Percentiles rank a stretch among this genome's conserved stretches.
Conservation (phyloP, 1,139 yeast species). For the Pneumocystis oryctolagi region DNA sequence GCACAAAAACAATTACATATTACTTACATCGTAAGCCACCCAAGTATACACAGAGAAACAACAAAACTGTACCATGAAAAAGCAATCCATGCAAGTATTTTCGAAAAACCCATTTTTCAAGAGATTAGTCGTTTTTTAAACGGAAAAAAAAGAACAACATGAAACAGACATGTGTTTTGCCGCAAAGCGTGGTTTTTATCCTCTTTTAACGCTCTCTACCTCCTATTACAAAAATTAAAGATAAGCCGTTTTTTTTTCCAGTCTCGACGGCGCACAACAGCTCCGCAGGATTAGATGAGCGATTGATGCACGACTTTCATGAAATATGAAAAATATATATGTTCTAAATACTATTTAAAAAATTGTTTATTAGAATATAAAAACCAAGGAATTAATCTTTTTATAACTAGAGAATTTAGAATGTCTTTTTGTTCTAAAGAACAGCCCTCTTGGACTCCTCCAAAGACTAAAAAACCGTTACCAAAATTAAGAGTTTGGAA, state of each 20-base stretch:
- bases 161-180: not conserved
- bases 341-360: not conserved
- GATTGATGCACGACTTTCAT: not conserved
- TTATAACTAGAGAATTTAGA: not conserved
- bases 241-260: not conserved
- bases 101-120: not conserved
- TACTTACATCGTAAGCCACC: not conserved
- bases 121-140: not conserved
- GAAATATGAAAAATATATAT: not conserved
- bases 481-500: constrained; percentile 1
- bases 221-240: not conserved
- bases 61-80: not conserved
- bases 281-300: not conserved
- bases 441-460: not conserved
- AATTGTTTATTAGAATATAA: not conserved
- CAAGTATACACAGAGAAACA: not conserved
- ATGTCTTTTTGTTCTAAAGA: not conserved
- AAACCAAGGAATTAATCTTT: not conserved
- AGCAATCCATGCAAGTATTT: not conserved
- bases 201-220: not conserved
- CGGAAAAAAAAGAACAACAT: not conserved
- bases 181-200: not conserved
- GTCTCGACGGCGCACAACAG: not conserved
- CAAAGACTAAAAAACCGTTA: not conserved
- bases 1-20: not conserved